Conservation (phyloP, 2,329 filamentous ascomycete genomes). For the Pseudocercospora pini-densiflorae region DNA sequence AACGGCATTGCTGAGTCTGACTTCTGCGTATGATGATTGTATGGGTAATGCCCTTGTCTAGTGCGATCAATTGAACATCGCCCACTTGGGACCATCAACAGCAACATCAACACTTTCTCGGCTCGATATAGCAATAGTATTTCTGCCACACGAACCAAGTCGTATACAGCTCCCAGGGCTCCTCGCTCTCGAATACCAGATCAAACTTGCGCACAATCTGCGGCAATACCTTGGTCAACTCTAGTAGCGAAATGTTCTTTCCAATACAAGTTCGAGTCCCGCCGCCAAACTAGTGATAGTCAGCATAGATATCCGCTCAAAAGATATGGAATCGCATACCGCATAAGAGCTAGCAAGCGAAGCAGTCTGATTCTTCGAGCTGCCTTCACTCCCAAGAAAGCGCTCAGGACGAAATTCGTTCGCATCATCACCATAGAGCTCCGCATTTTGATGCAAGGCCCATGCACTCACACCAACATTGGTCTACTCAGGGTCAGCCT, state of each 20-base stretch:
- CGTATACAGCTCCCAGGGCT: conserved; percentile 14
- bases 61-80: too few relatives aligned
- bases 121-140: conserved; percentile 14
- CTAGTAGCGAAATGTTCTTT: conserved; percentile 34
- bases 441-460: conserved; percentile 46
- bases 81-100: too few relatives aligned
- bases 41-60: too few relatives aligned
- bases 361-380: not conserved
- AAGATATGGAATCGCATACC: not conserved
- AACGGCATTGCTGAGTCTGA: too few relatives aligned
- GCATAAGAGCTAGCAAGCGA: conserved; percentile 11
- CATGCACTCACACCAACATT: conserved; percentile 18
- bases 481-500: conserved; percentile 1
- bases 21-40: too few relatives aligned
- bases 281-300: conserved; percentile 29
- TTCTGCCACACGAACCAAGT: conserved; percentile 20
- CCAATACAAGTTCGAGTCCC: conserved; percentile 44
- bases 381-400: conserved; percentile 43
- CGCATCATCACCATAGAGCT: conserved; percentile 50
- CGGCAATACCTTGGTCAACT: conserved; percentile 38
- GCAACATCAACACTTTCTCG: not conserved
- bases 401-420: conserved; percentile 51
- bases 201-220: conserved; percentile 35
- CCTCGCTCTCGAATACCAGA: conserved; percentile 2
- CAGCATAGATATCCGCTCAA: not conserved